phyloP scores from a whole-genome alignment of 495 filamentous ascomycete species.

The Lentithecium fluviatile region DNA sequence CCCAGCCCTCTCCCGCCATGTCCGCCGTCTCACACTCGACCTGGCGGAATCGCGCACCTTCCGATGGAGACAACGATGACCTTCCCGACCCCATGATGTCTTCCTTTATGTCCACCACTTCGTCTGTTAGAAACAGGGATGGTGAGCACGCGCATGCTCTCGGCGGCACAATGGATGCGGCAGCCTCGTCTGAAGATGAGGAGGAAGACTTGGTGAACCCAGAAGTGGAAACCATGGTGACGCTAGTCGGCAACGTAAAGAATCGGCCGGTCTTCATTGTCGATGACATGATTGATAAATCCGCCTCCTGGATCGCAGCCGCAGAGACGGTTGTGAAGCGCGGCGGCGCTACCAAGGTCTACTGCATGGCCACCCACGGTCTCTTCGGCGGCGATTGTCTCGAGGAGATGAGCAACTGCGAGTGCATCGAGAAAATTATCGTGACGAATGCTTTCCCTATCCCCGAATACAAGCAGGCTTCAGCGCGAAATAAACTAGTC shows the following conservation, averaged over 20 bases:
- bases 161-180: constrained; percentile 78
- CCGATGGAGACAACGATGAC: constrained; percentile 47
- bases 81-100: constrained; percentile 60
- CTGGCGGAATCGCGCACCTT: constrained; percentile 45
- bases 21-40: constrained; percentile 61
- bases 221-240: constrained; percentile 88
- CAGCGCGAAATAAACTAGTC: constrained; percentile 73
- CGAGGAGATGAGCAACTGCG: constrained; percentile 84
- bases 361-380: constrained; percentile 96
- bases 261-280: constrained; percentile 86
- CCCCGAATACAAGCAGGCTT: constrained; percentile 62
- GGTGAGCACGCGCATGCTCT: constrained; percentile 66
- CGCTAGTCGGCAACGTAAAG: constrained; percentile 88
- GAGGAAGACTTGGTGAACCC: constrained; percentile 71
- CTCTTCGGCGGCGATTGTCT: constrained; percentile 88
- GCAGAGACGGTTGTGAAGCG: constrained; percentile 95
- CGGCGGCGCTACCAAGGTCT: constrained; percentile 87
- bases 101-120: constrained; percentile 63
- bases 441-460: constrained; percentile 98
- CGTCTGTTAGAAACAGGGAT: constrained; percentile 47
- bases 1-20: constrained; percentile 72
- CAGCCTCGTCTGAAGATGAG: constrained; percentile 82
- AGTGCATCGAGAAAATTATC: constrained; percentile 88
- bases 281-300: constrained; percentile 98
- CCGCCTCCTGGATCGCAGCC: constrained; percentile 96